These are phyloP conservation scores for Nyctanthes arbortristis DNA, from an alignment of 257 asterid species.

Conservation along the genomic window DNA sequence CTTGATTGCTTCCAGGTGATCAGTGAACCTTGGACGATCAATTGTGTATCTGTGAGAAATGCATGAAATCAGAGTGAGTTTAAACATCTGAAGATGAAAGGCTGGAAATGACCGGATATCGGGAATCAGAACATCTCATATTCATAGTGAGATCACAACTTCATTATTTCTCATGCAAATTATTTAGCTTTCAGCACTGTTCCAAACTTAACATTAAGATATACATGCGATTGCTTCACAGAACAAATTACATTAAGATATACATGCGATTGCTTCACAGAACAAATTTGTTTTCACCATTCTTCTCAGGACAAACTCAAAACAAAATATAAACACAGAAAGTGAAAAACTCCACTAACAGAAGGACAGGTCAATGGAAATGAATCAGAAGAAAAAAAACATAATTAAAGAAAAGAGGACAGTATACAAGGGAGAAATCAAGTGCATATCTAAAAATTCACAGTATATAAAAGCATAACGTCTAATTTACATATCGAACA, in stretches of 20 bases:
- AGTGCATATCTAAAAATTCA: neutral
- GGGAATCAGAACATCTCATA: neutral
- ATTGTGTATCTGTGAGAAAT: slow-evolving; percentile 67
- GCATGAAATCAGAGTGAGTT: neutral
- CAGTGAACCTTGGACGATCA: slow-evolving; percentile 93
- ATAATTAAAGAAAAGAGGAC: neutral
- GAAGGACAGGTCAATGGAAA: neutral
- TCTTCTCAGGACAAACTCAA: neutral
- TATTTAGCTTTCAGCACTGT: neutral
- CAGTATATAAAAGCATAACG: neutral
- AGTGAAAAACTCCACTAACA: neutral
- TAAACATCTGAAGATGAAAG: slow-evolving; percentile 11
- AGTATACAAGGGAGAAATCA: neutral
- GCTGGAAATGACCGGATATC: neutral
- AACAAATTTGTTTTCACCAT: neutral
- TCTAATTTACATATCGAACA: neutral
- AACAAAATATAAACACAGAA: neutral
- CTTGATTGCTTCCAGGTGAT: slow-evolving; percentile 94
- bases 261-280: neutral
- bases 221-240: neutral
- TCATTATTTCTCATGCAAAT: neutral
- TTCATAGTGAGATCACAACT: neutral
- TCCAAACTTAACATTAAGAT: no score
- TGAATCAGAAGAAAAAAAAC: neutral
- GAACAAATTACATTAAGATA: neutral